Evolutionary conservation across 805 yeast species (phyloP), one percentile per base, ranked within the genome.

Genomic region (Hanseniaspora occidentalis): DNA sequence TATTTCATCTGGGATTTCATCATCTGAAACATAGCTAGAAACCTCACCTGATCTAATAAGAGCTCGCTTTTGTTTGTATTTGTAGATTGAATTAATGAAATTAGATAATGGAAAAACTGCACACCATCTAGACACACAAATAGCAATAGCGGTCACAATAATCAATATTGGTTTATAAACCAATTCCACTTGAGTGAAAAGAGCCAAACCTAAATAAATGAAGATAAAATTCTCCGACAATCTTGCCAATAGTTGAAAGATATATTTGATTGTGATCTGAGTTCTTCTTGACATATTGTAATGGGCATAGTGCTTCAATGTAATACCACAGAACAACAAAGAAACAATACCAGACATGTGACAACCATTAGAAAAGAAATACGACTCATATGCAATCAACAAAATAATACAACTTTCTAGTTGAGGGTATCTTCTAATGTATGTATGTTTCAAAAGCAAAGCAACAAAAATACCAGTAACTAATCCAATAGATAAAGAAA

Each of bases 341-440:
- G 96, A 86, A 6, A 89, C 97, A 48, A 89, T 89, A 36, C 99
- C 99, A 5, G 97, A 88, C 98, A 92, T 92, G 58, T 94, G 98
- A 52, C 97, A 94, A 38, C 98, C 99, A 55, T 92, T 92, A 34
- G 97, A 88, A 61, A 92, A 92, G 67, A 92, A 92, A 61, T 92
- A 92, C 0, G 96, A 85, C 52, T 86, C 95, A 58, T 92, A 92
- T 14, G 97, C 96, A 57, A 88, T 78, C 49, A 92, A 64, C 35
- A 92, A 64, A 22, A 92, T 94, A 41, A 92, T 58, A 59, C 97
- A 94, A 22, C 96, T 84, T 65, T 92, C 99, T 52, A 92, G 84
- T 58, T 86, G 94, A n/a, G 97, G 97, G 58, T 83, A 85, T 51
- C 97, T 69, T 63, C 97, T 71, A 38, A 92, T 78, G 52, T 85